A percentile compares a stretch with the other conserved stretches of the same genome.
phyloP scores from a whole-genome alignment of 2,329 filamentous ascomycete genomes.

The Aspergillus melleus region DNA sequence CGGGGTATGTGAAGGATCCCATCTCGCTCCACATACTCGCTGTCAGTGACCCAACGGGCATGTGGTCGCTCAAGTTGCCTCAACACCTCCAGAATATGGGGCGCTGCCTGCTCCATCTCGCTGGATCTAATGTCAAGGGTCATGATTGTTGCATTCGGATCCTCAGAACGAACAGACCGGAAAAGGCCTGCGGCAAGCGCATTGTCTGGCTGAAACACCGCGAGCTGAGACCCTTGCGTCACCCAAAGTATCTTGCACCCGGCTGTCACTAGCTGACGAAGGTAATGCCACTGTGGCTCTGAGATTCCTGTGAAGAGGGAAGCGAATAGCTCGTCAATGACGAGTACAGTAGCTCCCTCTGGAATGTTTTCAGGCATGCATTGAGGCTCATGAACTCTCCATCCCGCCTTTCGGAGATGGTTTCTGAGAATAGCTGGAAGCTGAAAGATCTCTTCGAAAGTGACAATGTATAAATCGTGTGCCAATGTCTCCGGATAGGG shows the following conservation, averaged over 20 bases:
- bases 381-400: not conserved
- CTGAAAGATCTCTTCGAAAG: not conserved
- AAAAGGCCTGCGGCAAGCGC: conserved; percentile 8
- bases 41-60: conserved; percentile 6
- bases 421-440: not conserved
- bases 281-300: conserved; percentile 3
- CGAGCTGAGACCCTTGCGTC: conserved; percentile 4
- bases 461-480: not conserved
- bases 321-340: conserved; percentile 2
- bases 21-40: conserved; percentile 14
- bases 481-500: not conserved
- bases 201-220: conserved; percentile 1
- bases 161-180: conserved; percentile 9
- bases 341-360: not conserved
- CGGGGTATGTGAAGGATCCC: conserved; percentile 13
- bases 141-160: conserved; percentile 5
- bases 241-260: conserved; percentile 11
- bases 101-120: not conserved
- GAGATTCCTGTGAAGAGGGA: not conserved
- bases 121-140: conserved; percentile 6
- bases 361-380: not conserved
- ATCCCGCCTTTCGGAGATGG: not conserved
- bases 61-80: not conserved
- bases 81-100: not conserved
- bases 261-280: not conserved